Evolutionary conservation across 2,329 filamentous ascomycete genomes (phyloP).

Genomic region (Pseudocercospora macadamiae): DNA sequence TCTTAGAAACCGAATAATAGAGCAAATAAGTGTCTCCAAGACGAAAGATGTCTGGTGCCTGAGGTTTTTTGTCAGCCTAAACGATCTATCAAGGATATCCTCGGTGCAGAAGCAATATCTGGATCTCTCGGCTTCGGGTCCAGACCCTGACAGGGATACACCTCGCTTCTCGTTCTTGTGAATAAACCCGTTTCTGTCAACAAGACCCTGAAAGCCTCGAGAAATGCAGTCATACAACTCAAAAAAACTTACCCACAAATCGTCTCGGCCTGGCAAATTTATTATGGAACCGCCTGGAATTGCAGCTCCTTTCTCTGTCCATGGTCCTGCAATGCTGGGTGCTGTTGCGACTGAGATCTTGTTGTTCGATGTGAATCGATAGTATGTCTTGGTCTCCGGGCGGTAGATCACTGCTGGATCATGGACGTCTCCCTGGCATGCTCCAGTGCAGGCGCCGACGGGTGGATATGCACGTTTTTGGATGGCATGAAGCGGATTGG

Average conservation of each 20-base stretch:
- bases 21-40: constrained; percentile 62
- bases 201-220: not conserved
- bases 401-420: constrained; percentile 27
- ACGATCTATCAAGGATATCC: not conserved
- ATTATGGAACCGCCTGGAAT: constrained; percentile 53
- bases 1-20: constrained; percentile 66
- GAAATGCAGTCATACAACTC: not conserved
- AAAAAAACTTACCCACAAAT: constrained; percentile 48
- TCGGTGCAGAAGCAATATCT: not conserved
- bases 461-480: constrained; percentile 21
- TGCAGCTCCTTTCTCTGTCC: constrained; percentile 52
- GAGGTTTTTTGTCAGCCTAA: not conserved
- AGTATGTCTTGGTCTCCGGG: constrained; percentile 43
- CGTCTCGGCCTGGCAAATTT: constrained; percentile 48
- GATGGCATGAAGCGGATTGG: constrained; percentile 11
- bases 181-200: not conserved
- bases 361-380: constrained; percentile 56
- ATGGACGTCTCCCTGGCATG: constrained; percentile 24
- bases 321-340: constrained; percentile 51
- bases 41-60: constrained; percentile 63
- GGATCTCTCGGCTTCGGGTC: not conserved
- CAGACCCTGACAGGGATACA: not conserved
- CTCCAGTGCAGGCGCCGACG: constrained; percentile 22
- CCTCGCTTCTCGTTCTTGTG: not conserved
- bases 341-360: constrained; percentile 54